Percentiles rank a stretch among this genome's conserved stretches.
These are phyloP conservation scores for Populus pruinosa DNA, from an alignment of 345 rosid species.

Conservation along the genomic window DNA sequence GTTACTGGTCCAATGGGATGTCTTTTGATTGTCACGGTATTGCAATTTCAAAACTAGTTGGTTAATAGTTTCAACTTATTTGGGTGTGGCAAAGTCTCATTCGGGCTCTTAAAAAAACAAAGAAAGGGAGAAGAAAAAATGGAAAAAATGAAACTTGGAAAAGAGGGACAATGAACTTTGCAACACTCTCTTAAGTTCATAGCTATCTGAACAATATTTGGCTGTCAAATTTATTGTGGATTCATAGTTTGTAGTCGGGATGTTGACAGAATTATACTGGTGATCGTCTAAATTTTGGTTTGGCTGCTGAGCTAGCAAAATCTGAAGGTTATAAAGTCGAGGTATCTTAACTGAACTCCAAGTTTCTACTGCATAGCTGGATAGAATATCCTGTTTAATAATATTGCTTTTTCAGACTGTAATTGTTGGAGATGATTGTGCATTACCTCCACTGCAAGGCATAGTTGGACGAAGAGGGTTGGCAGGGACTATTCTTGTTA, in stretches of 20 bases:
- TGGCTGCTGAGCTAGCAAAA: conserved; percentile 99
- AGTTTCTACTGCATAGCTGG: not conserved
- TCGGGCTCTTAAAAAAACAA: not conserved
- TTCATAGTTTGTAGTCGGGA: conserved; percentile 21
- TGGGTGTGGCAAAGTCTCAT: not conserved
- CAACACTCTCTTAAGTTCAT: not conserved
- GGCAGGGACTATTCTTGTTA: conserved; percentile 89
- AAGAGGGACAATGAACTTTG: not conserved
- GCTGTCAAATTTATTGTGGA: conserved; percentile 4
- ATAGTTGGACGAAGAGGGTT: conserved; percentile 89
- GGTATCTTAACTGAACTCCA: conserved; percentile 36
- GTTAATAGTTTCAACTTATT: not conserved
- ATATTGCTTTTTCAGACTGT: conserved; percentile 56
- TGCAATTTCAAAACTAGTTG: conserved; percentile 11
- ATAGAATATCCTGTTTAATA: not conserved
- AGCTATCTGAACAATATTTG: not conserved
- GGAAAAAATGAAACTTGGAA: not conserved
- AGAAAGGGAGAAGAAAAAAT: not conserved
- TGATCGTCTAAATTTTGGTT: conserved; percentile 93
- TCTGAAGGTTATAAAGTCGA: conserved; percentile 94
- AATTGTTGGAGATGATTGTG: conserved; percentile 96
- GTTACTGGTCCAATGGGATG: conserved; percentile 98
- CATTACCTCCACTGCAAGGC: conserved; percentile 91
- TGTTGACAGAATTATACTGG: conserved; percentile 85
- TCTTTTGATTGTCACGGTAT: conserved; percentile 86